Conservation (phyloP, 164 flowering plant species). For the Stephania japonica region DNA sequence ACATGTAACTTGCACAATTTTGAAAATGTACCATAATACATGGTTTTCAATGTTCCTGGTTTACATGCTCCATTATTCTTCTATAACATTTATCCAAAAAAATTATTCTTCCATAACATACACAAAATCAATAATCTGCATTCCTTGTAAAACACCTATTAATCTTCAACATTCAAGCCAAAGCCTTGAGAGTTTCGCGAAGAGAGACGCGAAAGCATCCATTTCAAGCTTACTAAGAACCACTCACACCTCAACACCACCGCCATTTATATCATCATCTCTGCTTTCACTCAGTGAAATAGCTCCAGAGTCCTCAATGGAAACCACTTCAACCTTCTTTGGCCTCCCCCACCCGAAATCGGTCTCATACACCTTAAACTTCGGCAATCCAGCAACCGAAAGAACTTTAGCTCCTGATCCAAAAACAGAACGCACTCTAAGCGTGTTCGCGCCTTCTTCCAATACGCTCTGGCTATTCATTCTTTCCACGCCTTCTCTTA, state of each 20-base stretch:
- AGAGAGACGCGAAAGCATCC: slow-evolving; percentile 21
- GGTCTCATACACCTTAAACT: slow-evolving; percentile 22
- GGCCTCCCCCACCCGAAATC: slow-evolving; percentile 45
- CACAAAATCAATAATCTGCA: too few species aligned
- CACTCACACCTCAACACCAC: slow-evolving; percentile 32
- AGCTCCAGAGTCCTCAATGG: slow-evolving; percentile 16
- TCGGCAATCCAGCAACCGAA: slow-evolving; percentile 29
- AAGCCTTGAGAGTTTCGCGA: slow-evolving; percentile 6
- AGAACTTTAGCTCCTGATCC: not conserved
- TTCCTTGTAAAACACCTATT: too few species aligned
- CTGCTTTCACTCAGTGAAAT: slow-evolving; percentile 28
- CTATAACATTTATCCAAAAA: too few species aligned
- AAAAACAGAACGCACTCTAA: not conserved
- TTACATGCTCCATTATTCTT: too few species aligned
- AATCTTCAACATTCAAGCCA: not conserved
- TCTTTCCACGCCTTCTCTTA: slow-evolving; percentile 18
- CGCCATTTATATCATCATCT: slow-evolving; percentile 21
- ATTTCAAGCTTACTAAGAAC: slow-evolving; percentile 16
- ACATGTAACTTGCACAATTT: too few species aligned
- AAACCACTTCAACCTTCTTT: slow-evolving; percentile 24
- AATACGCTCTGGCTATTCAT: not conserved
- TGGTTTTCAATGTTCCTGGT: too few species aligned
- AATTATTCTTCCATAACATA: too few species aligned
- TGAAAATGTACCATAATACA: too few species aligned
- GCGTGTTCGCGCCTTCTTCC: not conserved